Conservation (phyloP, 768 basidiomycete species). For the Tulasnella calospora region DNA sequence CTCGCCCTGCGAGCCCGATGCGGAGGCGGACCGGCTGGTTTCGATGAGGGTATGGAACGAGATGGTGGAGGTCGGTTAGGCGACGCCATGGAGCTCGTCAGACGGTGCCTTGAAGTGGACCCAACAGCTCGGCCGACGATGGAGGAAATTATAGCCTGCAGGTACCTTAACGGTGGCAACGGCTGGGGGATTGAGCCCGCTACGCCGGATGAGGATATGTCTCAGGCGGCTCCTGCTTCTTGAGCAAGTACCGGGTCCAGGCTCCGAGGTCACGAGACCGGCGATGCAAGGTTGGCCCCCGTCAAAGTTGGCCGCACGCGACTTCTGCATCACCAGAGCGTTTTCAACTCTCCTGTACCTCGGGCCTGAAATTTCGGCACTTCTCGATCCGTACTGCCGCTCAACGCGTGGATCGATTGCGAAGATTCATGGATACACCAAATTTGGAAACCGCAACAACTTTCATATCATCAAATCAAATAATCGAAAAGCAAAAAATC, state of each 20-base stretch:
- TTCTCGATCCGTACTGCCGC: neutral
- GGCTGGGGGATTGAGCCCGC: conserved; percentile 53
- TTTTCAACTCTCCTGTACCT: no score
- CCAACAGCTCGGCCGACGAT: conserved; percentile 77
- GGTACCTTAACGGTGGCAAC: conserved; percentile 69
- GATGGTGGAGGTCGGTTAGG: conserved; percentile 82
- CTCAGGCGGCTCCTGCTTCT: neutral
- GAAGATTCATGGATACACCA: neutral
- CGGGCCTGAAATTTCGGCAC: neutral
- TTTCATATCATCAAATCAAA: neutral
- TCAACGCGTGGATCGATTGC: neutral
- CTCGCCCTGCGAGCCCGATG: conserved; percentile 31
- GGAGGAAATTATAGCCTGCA: conserved; percentile 69
- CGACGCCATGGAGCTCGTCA: conserved; percentile 80
- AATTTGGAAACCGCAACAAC: neutral
- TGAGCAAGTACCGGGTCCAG: neutral
- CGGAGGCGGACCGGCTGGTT: conserved; percentile 21
- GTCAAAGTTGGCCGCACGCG: neutral
- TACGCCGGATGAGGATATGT: neutral
- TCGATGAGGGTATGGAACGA: conserved; percentile 60
- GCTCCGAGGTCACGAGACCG: neutral
- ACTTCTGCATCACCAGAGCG: neutral
- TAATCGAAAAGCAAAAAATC: neutral
- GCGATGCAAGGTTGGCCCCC: neutral
- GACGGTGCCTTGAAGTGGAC: conserved; percentile 78